These are phyloP conservation scores for Trichoderma sp. DNA, from an alignment of 2,329 filamentous ascomycete species.

Conservation along the genomic window DNA sequence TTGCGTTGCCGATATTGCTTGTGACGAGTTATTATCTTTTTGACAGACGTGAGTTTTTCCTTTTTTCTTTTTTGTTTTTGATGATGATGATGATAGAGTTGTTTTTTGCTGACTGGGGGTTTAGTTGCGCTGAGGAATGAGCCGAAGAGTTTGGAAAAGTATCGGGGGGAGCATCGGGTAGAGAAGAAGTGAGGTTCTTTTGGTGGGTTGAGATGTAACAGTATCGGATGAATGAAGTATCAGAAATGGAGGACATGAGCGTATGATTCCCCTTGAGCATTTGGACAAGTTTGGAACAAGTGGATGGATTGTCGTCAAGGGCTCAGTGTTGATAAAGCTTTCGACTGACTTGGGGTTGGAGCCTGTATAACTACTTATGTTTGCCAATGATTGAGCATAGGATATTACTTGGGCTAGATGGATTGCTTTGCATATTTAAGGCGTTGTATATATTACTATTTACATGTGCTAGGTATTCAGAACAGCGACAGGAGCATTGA, in stretches of 20 bases:
- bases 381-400: background rate
- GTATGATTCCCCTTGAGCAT: too few species aligned
- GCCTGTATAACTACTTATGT: too few species aligned
- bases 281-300: too few species aligned
- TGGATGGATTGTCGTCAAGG: background rate
- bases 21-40: conserved; percentile 59
- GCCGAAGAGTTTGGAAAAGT: conserved; percentile 31
- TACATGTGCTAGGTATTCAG: background rate
- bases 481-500: background rate
- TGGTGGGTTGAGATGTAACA: background rate
- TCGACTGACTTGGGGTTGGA: background rate
- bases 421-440: background rate
- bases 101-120: background rate
- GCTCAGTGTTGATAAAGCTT: background rate
- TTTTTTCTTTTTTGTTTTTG: background rate
- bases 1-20: conserved; percentile 55
- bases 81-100: background rate
- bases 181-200: background rate
- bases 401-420: background rate
- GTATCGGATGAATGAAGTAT: too few species aligned
- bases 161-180: conserved; percentile 3
- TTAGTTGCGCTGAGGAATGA: conserved; percentile 37
- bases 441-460: background rate
- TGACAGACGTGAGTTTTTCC: conserved; percentile 46
- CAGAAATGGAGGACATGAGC: too few species aligned